A percentile compares a stretch with the other conserved stretches of the same genome.
These are phyloP conservation scores for Paratrypanosoma confusum DNA, from an alignment of 208 protist genomes.

Conservation along the genomic window DNA sequence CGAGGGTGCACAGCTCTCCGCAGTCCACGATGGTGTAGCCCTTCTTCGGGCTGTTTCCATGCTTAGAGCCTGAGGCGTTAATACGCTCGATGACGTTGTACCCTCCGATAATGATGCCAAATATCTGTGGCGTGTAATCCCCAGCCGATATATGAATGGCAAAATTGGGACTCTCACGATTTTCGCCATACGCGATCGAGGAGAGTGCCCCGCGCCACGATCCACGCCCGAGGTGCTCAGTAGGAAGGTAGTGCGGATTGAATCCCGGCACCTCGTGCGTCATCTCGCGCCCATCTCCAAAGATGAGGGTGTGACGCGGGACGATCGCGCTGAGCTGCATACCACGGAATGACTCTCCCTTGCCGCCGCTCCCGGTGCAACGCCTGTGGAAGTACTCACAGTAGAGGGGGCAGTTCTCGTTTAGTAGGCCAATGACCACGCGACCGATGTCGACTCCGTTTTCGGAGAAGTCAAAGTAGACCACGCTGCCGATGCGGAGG, in stretches of 20 bases:
- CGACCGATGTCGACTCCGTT: constrained; percentile 70
- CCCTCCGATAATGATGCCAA: constrained; percentile 73
- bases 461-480: constrained; percentile 81
- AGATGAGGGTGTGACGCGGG: constrained; percentile 66
- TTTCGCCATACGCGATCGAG: constrained; percentile 58
- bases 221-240: constrained; percentile 51
- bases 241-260: constrained; percentile 59
- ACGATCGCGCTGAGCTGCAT: constrained; percentile 64
- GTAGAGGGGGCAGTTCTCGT: constrained; percentile 78
- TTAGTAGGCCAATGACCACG: constrained; percentile 78
- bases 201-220: constrained; percentile 73
- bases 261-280: constrained; percentile 64
- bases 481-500: constrained; percentile 75
- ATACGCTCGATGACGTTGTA: constrained; percentile 85
- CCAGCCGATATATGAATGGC: constrained; percentile 72
- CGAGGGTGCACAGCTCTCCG: constrained; percentile 80
- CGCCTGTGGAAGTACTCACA: constrained; percentile 84
- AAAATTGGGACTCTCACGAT: constrained; percentile 82
- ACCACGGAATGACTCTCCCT: constrained; percentile 66
- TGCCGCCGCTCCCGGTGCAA: constrained; percentile 67
- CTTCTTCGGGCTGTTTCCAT: constrained; percentile 73
- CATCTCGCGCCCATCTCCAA: constrained; percentile 77
- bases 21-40: constrained; percentile 64
- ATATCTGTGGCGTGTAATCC: constrained; percentile 74
- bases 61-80: constrained; percentile 58